These are phyloP conservation scores for Desmodesmus armatus DNA, from an alignment of 139 green algal species.

Conservation along the genomic window DNA sequence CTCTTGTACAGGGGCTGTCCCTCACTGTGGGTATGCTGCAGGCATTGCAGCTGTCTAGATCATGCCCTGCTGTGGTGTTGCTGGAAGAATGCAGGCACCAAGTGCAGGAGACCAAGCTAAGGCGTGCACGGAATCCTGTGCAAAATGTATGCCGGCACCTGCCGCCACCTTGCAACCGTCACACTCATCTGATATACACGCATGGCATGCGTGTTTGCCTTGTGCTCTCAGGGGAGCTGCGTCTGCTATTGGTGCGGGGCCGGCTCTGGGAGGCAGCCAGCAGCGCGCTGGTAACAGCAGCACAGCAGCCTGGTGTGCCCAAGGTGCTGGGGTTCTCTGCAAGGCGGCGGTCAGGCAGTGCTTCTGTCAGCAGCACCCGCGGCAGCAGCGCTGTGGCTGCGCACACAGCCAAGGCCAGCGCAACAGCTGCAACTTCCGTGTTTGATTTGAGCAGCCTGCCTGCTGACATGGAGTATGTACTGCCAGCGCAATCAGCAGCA, in stretches of 20 bases:
- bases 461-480: slow-evolving; percentile 33
- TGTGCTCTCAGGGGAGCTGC: slow-evolving; percentile 53
- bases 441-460: not conserved
- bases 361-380: not conserved
- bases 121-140: too few species aligned
- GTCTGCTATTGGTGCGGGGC: slow-evolving; percentile 63
- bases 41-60: not conserved
- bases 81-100: too few species aligned
- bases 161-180: too few species aligned
- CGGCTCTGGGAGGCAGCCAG: slow-evolving; percentile 35
- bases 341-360: too few species aligned
- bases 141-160: too few species aligned
- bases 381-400: not conserved
- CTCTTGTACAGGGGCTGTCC: too few species aligned
- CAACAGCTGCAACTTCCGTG: not conserved
- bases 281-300: slow-evolving; percentile 13
- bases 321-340: slow-evolving; percentile 21
- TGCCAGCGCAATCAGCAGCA: slow-evolving; percentile 14
- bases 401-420: not conserved
- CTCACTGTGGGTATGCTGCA: too few species aligned
- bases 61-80: not conserved
- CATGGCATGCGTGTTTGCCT: not conserved
- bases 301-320: not conserved
- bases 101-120: too few species aligned
- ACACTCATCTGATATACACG: too few species aligned